These are phyloP conservation scores for Geosiphon pyriformis DNA, from an alignment of 192 early-diverging fungal species.

Conservation along the genomic window DNA sequence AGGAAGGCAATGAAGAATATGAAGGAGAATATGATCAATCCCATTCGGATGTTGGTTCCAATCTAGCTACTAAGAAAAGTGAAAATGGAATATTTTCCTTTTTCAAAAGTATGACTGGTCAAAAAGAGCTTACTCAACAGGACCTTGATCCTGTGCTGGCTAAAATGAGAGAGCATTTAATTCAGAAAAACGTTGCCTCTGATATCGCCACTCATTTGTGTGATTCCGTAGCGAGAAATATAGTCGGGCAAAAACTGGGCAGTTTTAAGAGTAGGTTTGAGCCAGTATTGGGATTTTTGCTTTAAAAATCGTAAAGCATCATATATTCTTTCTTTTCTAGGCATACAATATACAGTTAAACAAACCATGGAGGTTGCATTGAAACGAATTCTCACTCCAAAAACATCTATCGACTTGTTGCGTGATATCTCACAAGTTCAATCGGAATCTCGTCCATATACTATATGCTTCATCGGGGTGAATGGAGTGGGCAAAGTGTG, in stretches of 20 bases:
- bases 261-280: constrained; percentile 62
- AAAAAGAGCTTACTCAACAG: constrained; percentile 64
- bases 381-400: constrained; percentile 82
- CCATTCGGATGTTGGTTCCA: constrained; percentile 23
- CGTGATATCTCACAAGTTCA: constrained; percentile 78
- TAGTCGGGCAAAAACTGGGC: constrained; percentile 72
- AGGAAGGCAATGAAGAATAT: constrained; percentile 50
- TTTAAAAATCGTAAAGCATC: neutral
- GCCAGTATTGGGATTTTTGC: too few species aligned
- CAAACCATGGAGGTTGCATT: constrained; percentile 80
- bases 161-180: constrained; percentile 88
- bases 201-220: constrained; percentile 83
- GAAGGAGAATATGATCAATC: constrained; percentile 40
- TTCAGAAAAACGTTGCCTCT: constrained; percentile 90
- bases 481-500: constrained; percentile 77
- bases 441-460: constrained; percentile 70
- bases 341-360: constrained; percentile 60
- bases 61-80: constrained; percentile 22
- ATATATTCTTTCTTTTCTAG: constrained; percentile 29
- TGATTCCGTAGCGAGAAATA: constrained; percentile 62
- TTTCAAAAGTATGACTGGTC: constrained; percentile 66
- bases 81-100: constrained; percentile 57
- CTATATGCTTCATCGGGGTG: constrained; percentile 89
- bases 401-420: constrained; percentile 83
- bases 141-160: constrained; percentile 73